phyloP scores from a whole-genome alignment of 352 stramenopile species.

The Pythium scleroteichum region DNA sequence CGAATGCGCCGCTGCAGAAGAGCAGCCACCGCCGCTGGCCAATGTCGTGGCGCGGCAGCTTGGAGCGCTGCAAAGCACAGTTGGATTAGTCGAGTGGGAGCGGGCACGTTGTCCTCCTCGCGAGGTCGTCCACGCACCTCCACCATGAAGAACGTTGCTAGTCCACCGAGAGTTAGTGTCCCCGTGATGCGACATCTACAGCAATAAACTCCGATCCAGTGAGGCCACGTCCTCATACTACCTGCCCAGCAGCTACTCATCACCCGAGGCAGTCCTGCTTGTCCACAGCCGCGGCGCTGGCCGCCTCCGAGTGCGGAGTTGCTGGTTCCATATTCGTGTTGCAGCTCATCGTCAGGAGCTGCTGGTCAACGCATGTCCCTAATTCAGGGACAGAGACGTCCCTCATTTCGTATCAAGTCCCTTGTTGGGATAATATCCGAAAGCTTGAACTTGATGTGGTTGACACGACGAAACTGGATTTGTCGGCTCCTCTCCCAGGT shows the following conservation, averaged over 20 bases:
- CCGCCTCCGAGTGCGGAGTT: not conserved
- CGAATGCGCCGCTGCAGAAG: constrained; percentile 49
- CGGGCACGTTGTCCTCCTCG: not conserved
- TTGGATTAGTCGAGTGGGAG: not conserved
- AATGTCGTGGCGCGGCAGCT: constrained; percentile 41
- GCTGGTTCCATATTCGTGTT: not conserved
- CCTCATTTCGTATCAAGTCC: not conserved
- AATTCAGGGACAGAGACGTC: not conserved
- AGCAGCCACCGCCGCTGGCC: constrained; percentile 63
- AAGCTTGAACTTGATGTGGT: constrained; percentile 2
- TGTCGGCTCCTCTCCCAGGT: not conserved
- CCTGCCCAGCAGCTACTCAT: too few species aligned
- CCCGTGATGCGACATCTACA: constrained; percentile 60
- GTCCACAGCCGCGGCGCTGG: not conserved
- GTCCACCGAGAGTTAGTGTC: constrained; percentile 48
- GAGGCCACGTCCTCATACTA: not conserved
- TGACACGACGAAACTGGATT: constrained; percentile 3
- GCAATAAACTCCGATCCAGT: not conserved
- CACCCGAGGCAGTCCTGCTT: constrained; percentile 24
- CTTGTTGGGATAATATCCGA: constrained; percentile 1
- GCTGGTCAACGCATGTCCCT: too few species aligned
- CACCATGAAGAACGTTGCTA: constrained; percentile 59
- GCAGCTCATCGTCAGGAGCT: too few species aligned
- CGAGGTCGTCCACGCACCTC: constrained; percentile 33
- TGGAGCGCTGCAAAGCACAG: constrained; percentile 35